phyloP scores from a whole-genome alignment of 495 filamentous ascomycete genomes.

The Apiosordaria backusii region DNA sequence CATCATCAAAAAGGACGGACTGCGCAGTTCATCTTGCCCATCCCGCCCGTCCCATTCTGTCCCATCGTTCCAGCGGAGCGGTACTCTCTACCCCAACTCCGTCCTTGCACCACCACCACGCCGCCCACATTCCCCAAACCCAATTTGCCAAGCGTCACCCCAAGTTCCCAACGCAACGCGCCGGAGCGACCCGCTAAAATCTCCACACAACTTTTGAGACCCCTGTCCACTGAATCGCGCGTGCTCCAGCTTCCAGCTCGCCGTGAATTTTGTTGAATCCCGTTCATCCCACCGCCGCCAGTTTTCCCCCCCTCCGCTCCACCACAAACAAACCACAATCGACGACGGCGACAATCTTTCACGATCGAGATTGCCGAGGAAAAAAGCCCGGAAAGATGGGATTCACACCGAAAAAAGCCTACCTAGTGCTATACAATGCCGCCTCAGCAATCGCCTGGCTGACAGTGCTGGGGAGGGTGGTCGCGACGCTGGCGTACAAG shows the following conservation, averaged over 20 bases:
- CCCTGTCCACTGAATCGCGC: not conserved
- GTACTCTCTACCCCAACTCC: not conserved
- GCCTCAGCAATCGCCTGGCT: constrained; percentile 72
- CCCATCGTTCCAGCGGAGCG: not conserved
- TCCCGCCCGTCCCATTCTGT: not conserved
- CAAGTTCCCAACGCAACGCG: not conserved
- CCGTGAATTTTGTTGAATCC: not conserved
- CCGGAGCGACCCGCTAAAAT: not conserved
- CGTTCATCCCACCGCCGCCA: not conserved
- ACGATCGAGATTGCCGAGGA: not conserved
- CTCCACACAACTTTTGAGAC: not conserved
- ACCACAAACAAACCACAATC: not conserved
- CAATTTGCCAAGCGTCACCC: not conserved
- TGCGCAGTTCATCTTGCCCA: not conserved
- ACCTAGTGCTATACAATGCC: constrained; percentile 82
- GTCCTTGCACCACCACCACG: no score
- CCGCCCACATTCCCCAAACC: no score
- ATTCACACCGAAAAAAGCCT: constrained; percentile 50
- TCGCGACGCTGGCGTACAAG: constrained; percentile 27
- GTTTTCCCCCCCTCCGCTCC: not conserved
- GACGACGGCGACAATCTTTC: not conserved
- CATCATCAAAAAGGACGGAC: not conserved
- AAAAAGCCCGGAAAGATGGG: constrained; percentile 14
- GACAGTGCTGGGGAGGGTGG: constrained; percentile 59
- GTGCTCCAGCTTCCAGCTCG: not conserved